Evolutionary conservation across 495 filamentous ascomycete species (phyloP), one percentile per base, ranked within the genome.

Genomic region (Haplographium delicatum): DNA sequence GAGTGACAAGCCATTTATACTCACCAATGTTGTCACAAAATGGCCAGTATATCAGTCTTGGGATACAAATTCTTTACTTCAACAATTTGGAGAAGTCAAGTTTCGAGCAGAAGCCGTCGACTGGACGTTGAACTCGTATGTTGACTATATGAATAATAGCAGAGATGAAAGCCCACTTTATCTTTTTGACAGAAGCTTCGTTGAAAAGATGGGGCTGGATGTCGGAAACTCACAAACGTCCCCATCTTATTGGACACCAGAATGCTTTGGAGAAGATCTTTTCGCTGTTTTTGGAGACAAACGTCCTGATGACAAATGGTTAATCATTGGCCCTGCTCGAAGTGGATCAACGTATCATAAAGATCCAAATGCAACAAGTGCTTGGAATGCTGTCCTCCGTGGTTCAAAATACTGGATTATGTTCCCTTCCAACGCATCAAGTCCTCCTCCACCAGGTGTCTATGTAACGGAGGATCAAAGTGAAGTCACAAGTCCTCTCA

Each of bases 401-500:
- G 93, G 93, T 13, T 82, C 85, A 16, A 98, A 98, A 65, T 98
- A 97, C 71, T 98, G 93, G 93, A 94, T 98, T 54, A 95, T 89
- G 85, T 91, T 96, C 73, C 81, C 93, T 39, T 70, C 83, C 77
- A 24, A 78, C 75, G 20, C 70, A 59, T 30, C 75, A 34, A 67
- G 81, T 59, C 78, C 82, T 7, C 86, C 86, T 8, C 60, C 60
- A 1, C 93, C 93, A 4, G 93, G 93, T 18, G 89, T 98, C 16
- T 94, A 86, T 59, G 89, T 96, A 9, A 95, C 90, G 6, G 76
- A 84, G 30, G 93, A 98, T 62, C 84, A 88, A 59, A 91, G 89
- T 60, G 93, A 98, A 66, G 90, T 98, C 15, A 98, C 93, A 0
- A 87, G 84, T 24, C 93, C 93, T 6, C 79, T 96, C 1, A 95